These are phyloP conservation scores for Scutellaria galericulata DNA, from an alignment of 257 asterid genomes.

Conservation along the genomic window DNA sequence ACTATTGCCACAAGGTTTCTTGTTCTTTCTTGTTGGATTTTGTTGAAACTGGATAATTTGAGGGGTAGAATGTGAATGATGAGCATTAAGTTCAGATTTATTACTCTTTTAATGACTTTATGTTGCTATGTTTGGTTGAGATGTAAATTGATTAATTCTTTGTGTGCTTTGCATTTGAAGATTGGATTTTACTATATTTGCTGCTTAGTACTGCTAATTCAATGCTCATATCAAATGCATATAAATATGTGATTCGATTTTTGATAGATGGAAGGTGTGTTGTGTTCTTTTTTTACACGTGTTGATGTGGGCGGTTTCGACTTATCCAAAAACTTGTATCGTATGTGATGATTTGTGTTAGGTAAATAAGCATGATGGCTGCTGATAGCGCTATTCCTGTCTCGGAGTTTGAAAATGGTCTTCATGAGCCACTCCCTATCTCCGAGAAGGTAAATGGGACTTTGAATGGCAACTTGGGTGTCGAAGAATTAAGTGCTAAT, in stretches of 20 bases:
- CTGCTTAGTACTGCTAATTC: conserved; percentile 17
- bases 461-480: conserved; percentile 36
- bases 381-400: conserved; percentile 41
- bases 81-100: conserved; percentile 16
- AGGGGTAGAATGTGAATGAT: conserved; percentile 18
- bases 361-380: conserved; percentile 49
- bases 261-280: background rate
- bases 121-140: conserved; percentile 35
- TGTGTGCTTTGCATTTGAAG: background rate
- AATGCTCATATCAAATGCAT: background rate
- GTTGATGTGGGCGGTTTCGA: conserved; percentile 5
- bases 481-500: conserved; percentile 42
- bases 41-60: conserved; percentile 1
- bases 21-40: conserved; percentile 25
- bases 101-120: conserved; percentile 5
- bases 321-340: conserved; percentile 18
- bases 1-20: conserved; percentile 32
- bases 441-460: conserved; percentile 39
- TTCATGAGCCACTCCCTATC: conserved; percentile 41
- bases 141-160: conserved; percentile 22
- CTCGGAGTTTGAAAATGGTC: conserved; percentile 43
- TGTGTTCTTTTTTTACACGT: background rate
- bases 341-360: conserved; percentile 17
- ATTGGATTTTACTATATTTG: conserved; percentile 16
- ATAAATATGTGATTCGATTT: background rate